Base-by-base conservation (phyloP, 2,329 filamentous ascomycete genomes). In the Metarhizium rileyi region DNA sequence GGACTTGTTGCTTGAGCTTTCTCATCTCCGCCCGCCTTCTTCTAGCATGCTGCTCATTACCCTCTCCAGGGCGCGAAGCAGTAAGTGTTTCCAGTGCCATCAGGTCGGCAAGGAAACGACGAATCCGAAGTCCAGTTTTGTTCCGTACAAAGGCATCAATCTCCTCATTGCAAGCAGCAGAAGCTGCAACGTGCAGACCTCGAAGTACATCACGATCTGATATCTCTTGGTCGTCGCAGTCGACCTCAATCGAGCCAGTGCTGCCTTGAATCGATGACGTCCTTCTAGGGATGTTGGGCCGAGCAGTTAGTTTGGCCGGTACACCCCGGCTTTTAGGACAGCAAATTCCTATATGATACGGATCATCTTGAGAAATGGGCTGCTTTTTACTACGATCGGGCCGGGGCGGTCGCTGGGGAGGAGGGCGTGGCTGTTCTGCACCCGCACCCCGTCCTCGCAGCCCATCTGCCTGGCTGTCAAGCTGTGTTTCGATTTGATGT, bases 81-180 rank as follows among this genome's bases (percentile, higher is more conserved):
- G 65, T 64, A 38, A 80, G 55, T 12, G 66, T 66, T 49, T 79
- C 76, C 42, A 80, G 70, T 1, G 67, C 68, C 56, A 70, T 74
- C 35, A 81, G 57, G 55, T 79, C 76, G 4, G 75, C 75, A 16
- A 82, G 59, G 52, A 81, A 78, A 6, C 70, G 71, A 30, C 78
- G 70, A 43, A 81, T 70, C 14, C 74, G 66, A 23, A 78, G 57
- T 0, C 78, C 78, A 0, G 76, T 80, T 52, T 71, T 70, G 22
- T 71, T 63, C 26, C 70, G 65, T 48, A 82, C 73, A 59, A 73
- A 73, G 0, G 68, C 68, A 57, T 81, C 76, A 2, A 80, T 69
- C 33, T 71, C 64, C 49, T 76, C 71, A 49, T 81, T 73, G 46
- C 76, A 78, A 4, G 77, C 77, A 10, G 78, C 78, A 5, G 73